These are phyloP conservation scores for Agrocybe praecox DNA, from an alignment of 768 basidiomycete genomes.

Conservation along the genomic window DNA sequence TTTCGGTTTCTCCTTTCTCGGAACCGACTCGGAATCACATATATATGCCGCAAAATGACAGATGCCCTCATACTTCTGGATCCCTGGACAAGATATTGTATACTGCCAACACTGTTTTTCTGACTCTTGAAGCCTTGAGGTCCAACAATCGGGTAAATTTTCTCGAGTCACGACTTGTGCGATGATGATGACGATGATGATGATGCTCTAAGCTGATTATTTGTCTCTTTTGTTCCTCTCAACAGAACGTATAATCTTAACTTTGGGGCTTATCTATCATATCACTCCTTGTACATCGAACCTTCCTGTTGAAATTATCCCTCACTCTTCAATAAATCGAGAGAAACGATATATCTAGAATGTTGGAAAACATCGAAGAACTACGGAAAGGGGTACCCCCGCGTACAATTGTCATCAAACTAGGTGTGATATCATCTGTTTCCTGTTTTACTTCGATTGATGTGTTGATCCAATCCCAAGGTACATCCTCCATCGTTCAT, in stretches of 20 bases:
- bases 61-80: neutral
- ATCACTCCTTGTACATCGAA: neutral
- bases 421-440: constrained; percentile 49
- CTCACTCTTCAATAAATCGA: too few species aligned
- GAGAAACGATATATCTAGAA: neutral
- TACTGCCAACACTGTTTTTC: too few species aligned
- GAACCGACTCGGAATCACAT: constrained; percentile 7
- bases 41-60: neutral
- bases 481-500: constrained; percentile 96
- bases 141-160: constrained; percentile 3
- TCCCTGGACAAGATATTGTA: too few species aligned
- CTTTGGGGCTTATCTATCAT: too few species aligned
- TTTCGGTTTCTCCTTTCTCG: too few species aligned
- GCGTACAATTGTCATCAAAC: constrained; percentile 84
- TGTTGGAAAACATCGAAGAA: constrained; percentile 2
- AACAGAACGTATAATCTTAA: too few species aligned
- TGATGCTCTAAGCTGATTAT: neutral
- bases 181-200: too few species aligned
- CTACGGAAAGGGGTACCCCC: constrained; percentile 21
- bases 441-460: neutral
- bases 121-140: too few species aligned
- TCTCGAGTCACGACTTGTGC: constrained; percentile 1
- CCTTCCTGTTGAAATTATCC: too few species aligned
- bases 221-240: neutral
- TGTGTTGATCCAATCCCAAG: constrained; percentile 37